Evolutionary conservation across 371 early-diverging fungal species (phyloP), one percentile per base, ranked within the genome.

Genomic region (Mortierella sp.): DNA sequence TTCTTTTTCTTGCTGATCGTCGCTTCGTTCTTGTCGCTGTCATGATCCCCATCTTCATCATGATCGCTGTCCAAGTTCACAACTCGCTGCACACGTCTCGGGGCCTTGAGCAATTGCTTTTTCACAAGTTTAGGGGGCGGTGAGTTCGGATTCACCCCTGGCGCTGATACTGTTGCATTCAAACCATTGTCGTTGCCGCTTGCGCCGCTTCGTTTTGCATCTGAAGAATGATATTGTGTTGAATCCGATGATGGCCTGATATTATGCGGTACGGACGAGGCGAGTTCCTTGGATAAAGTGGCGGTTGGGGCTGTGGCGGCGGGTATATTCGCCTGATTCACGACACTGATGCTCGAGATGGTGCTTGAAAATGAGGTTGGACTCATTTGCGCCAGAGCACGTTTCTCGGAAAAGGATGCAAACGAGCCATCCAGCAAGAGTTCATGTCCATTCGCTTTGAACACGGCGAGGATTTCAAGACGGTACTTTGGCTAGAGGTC

Each of bases 361-460:
- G 61, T 71, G 24, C 64, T 64, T 19, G 71, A 71, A 47, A 64
- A 71, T 18, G 64, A 39, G 9, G 61, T 47, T 23, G 72, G 72
- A 18, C 66, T 65, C 51, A 72, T 51, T 9, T 52, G 55, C 3
- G 61, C 54, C 41, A 72, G 48, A 4, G 66, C 18, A 13, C 72
- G 56, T 31, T 64, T 64, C 21, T 89, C 89, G n/a, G 71, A 61
- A 70, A 84, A 86, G 12, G 81, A 71, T 1, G 89, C 86, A 26
- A 79, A 81, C 21, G 80, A 67, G 2, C 89, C 89, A 58, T 89
- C 89, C 43, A 89, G 67, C 21, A 82, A 64, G 30, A 89, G 81
- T 8, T 84, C 85, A 13, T 72, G 60, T 51, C 84, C 81, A 27
- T 76, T 73, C 12, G 80, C 72, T 55, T 79, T 79, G 55, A 85